Conservation (phyloP, 2,329 filamentous ascomycete genomes). For the Graphilbum sp. region DNA sequence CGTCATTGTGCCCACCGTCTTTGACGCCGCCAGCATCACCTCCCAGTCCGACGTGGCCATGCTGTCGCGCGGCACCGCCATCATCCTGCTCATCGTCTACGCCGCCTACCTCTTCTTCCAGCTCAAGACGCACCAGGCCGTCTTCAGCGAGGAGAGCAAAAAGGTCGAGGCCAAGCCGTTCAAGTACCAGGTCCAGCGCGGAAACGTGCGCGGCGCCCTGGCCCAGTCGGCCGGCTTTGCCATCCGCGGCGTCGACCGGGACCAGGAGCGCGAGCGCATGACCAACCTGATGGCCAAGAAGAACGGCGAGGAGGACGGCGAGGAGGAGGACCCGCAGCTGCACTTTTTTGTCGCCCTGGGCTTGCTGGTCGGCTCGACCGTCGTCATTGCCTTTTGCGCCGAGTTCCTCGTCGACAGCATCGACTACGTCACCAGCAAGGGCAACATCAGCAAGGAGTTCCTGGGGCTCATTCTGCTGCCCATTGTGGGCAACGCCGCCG, state of each 20-base stretch:
- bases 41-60: slow-evolving; percentile 33
- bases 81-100: slow-evolving; percentile 77
- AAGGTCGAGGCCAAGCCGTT: slow-evolving; percentile 52
- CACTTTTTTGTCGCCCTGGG: slow-evolving; percentile 54
- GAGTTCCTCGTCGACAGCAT: slow-evolving; percentile 61
- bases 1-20: slow-evolving; percentile 82
- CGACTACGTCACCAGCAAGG: slow-evolving; percentile 42
- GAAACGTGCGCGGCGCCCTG: slow-evolving; percentile 23
- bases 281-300: slow-evolving; percentile 12
- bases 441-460: slow-evolving; percentile 50
- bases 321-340: slow-evolving; percentile 59
- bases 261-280: slow-evolving; percentile 16
- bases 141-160: slow-evolving; percentile 66
- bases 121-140: slow-evolving; percentile 63
- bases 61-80: slow-evolving; percentile 54
- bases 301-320: slow-evolving; percentile 44
- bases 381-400: slow-evolving; percentile 63
- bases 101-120: slow-evolving; percentile 78
- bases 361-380: slow-evolving; percentile 57
- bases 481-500: slow-evolving; percentile 65
- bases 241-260: slow-evolving; percentile 10
- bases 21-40: slow-evolving; percentile 37
- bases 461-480: slow-evolving; percentile 62
- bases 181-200: slow-evolving; percentile 16
- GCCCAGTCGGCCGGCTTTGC: slow-evolving; percentile 22